These are phyloP conservation scores for Starmera caribaea DNA, from an alignment of 805 yeast genomes.

Conservation along the genomic window DNA sequence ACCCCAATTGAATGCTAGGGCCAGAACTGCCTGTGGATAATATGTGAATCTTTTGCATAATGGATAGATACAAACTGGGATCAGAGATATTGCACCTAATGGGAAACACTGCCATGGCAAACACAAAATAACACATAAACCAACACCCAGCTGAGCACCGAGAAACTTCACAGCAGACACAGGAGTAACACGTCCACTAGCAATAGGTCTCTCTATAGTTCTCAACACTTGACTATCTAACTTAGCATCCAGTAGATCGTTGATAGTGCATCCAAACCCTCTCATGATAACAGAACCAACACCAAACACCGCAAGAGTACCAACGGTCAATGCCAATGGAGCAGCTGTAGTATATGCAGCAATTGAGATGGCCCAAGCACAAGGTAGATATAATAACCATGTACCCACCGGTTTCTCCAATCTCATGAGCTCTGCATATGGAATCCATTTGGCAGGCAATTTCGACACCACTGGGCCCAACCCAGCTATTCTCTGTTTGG, in stretches of 20 bases:
- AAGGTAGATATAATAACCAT: slow-evolving; percentile 70
- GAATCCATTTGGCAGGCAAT: slow-evolving; percentile 68
- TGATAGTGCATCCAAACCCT: slow-evolving; percentile 96
- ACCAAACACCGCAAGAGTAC: slow-evolving; percentile 62
- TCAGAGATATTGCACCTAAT: slow-evolving; percentile 72
- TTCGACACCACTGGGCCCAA: slow-evolving; percentile 43
- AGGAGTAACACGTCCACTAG: slow-evolving; percentile 71
- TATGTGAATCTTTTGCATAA: slow-evolving; percentile 90
- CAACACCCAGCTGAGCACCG: slow-evolving; percentile 65
- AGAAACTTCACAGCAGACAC: slow-evolving; percentile 63
- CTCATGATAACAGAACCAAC: slow-evolving; percentile 87
- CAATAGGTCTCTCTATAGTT: slow-evolving; percentile 86
- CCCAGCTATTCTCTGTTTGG: slow-evolving; percentile 20
- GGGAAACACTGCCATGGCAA: slow-evolving; percentile 77
- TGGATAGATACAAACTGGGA: slow-evolving; percentile 81
- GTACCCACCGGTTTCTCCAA: slow-evolving; percentile 97
- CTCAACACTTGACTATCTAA: slow-evolving; percentile 81
- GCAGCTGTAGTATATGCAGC: slow-evolving; percentile 73
- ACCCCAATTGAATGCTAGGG: slow-evolving; percentile 91
- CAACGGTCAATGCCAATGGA: slow-evolving; percentile 49
- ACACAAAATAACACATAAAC: slow-evolving; percentile 58
- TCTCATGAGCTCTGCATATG: slow-evolving; percentile 88
- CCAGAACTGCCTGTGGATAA: slow-evolving; percentile 81
- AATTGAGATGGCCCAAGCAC: slow-evolving; percentile 88
- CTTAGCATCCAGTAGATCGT: slow-evolving; percentile 79